phyloP scores from a whole-genome alignment of 495 filamentous ascomycete genomes.

The Paragyromitra xinjiangensis region DNA sequence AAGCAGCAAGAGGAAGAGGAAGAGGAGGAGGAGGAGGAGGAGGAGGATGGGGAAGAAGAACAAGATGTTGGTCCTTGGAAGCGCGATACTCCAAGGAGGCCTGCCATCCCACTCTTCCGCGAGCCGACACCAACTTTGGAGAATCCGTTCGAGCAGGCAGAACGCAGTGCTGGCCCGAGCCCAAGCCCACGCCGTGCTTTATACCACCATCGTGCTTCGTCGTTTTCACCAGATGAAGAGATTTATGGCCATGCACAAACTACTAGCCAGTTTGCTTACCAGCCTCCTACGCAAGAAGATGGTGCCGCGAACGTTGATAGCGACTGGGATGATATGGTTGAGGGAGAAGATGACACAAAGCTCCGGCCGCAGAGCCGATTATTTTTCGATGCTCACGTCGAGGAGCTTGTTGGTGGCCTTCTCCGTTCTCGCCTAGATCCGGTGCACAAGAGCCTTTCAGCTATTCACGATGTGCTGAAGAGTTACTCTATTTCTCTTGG shows the following conservation, averaged over 20 bases:
- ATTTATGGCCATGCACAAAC: constrained; percentile 39
- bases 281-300: constrained; percentile 43
- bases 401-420: constrained; percentile 81
- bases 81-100: constrained; percentile 42
- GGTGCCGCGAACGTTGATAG: constrained; percentile 61
- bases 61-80: constrained; percentile 43
- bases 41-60: constrained; percentile 43
- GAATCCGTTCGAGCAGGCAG: constrained; percentile 42
- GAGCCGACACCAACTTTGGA: constrained; percentile 47
- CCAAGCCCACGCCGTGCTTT: constrained; percentile 46
- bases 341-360: constrained; percentile 81
- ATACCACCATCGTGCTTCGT: constrained; percentile 48
- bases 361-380: constrained; percentile 69
- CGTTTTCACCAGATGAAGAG: constrained; percentile 54
- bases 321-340: constrained; percentile 90
- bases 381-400: constrained; percentile 89
- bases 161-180: constrained; percentile 55
- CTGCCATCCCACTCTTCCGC: constrained; percentile 45
- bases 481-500: constrained; percentile 61
- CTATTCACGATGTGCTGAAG: constrained; percentile 74
- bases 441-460: constrained; percentile 76
- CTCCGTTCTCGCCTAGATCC: constrained; percentile 78
- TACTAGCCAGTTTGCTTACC: constrained; percentile 29
- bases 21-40: constrained; percentile 31
- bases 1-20: constrained; percentile 21